These are phyloP conservation scores for Micractinium sp. DNA, from an alignment of 139 green algal genomes.

Conservation along the genomic window DNA sequence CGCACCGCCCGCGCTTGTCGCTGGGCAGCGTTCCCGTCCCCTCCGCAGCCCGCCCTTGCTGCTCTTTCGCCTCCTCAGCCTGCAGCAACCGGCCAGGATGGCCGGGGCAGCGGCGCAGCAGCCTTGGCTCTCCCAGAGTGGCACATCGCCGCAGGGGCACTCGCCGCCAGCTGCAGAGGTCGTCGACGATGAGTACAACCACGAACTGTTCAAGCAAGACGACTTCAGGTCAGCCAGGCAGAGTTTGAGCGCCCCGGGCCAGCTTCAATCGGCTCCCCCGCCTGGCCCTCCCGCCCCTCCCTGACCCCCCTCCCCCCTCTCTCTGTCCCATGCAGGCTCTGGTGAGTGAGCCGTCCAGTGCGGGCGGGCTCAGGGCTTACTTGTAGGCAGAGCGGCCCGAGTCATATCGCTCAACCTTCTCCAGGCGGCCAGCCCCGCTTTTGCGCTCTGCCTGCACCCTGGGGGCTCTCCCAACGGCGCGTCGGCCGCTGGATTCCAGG, in stretches of 20 bases:
- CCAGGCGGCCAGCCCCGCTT: not conserved
- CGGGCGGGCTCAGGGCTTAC: not conserved
- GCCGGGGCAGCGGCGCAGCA: not conserved
- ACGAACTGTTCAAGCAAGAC: constrained; percentile 5
- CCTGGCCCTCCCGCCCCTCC: not conserved
- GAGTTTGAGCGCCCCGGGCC: not conserved
- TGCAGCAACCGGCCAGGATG: not conserved
- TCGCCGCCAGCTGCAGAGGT: not conserved
- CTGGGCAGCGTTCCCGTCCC: no score
- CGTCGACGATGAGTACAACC: not conserved
- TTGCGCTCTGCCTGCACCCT: no score
- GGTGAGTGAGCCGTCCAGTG: not conserved
- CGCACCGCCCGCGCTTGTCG: no score
- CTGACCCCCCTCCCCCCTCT: not conserved
- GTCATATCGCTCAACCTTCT: no score
- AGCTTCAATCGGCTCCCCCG: not conserved
- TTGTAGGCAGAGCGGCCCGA: no score
- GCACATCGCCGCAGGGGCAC: not conserved
- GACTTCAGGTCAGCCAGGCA: not conserved
- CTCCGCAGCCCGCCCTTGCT: no score
- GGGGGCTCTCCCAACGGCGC: not conserved
- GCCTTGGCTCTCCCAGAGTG: not conserved
- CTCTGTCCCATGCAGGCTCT: not conserved
- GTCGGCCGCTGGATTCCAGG: not conserved
- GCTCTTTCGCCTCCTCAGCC: no score